phyloP scores from a whole-genome alignment of 805 yeast genomes.

The Metschnikowia borealis region DNA sequence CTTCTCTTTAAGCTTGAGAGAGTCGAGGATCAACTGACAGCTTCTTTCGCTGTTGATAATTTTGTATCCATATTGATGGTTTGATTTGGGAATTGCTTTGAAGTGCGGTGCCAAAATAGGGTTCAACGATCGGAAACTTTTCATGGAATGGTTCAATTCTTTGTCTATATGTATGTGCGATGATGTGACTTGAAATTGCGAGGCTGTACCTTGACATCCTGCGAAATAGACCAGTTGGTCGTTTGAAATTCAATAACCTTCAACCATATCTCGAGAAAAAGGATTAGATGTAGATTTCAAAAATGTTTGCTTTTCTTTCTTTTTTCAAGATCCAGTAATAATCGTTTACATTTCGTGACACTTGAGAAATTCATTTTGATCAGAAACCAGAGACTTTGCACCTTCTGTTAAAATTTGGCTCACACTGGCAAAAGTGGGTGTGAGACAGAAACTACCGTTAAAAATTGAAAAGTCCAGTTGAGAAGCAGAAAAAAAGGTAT shows the following conservation, averaged over 20 bases:
- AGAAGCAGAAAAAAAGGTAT: too few relatives aligned
- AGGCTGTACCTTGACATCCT: neutral
- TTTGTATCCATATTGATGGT: conserved; percentile 25
- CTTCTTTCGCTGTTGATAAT: conserved; percentile 20
- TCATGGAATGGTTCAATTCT: neutral
- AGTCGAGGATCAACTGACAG: conserved; percentile 43
- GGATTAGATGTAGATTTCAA: too few relatives aligned
- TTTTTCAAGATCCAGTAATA: neutral
- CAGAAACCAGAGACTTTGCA: neutral
- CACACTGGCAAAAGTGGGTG: neutral
- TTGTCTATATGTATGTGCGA: neutral
- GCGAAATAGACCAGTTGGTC: neutral
- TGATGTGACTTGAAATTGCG: neutral
- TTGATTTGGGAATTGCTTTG: conserved; percentile 17
- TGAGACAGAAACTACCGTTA: neutral
- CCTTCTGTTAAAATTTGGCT: neutral
- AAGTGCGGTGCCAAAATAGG: conserved; percentile 26
- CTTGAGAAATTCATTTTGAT: neutral
- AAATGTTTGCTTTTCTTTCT: too few relatives aligned
- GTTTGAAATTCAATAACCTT: neutral
- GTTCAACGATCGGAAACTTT: conserved; percentile 24
- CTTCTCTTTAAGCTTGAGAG: conserved; percentile 38
- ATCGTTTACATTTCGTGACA: neutral
- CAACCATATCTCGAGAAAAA: neutral
- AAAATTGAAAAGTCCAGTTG: neutral